Conservation (phyloP, 129 eudicot species). For the Escallonia rubra region DNA sequence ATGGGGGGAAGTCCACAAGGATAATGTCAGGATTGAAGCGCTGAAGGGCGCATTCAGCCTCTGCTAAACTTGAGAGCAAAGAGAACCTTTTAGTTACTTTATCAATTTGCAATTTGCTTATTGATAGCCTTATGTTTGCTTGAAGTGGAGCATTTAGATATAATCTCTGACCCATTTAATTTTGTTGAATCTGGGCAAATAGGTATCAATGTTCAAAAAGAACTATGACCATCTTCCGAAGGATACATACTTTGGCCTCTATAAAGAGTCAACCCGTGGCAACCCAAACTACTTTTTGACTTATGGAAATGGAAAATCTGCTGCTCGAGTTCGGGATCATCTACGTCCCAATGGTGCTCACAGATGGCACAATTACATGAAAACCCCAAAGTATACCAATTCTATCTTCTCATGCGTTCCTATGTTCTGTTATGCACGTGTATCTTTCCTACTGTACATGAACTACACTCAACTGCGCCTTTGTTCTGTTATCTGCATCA, state of each 20-base stretch:
- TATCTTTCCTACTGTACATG: neutral
- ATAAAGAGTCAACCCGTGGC: constrained; percentile 92
- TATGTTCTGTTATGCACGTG: neutral
- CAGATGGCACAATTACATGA: constrained; percentile 98
- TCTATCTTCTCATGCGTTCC: neutral
- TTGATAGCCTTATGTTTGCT: neutral
- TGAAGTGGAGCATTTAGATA: neutral
- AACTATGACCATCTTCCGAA: constrained; percentile 88
- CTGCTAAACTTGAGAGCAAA: too few relatives aligned
- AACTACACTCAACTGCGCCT: neutral
- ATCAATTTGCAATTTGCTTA: neutral
- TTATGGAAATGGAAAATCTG: constrained; percentile 91
- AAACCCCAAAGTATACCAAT: constrained; percentile 70
- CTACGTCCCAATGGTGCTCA: constrained; percentile 97
- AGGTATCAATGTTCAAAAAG: constrained; percentile 95
- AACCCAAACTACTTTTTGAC: constrained; percentile 93
- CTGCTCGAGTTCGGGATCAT: constrained; percentile 92
- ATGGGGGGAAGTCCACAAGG: too few relatives aligned
- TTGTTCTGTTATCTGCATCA: neutral
- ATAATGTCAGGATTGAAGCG: too few relatives aligned
- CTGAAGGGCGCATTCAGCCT: too few relatives aligned
- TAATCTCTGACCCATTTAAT: neutral
- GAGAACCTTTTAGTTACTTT: neutral
- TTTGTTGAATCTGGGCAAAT: neutral
- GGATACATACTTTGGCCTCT: constrained; percentile 84